Conservation (phyloP, 129 eudicot genomes). For the Calendula officinalis region DNA sequence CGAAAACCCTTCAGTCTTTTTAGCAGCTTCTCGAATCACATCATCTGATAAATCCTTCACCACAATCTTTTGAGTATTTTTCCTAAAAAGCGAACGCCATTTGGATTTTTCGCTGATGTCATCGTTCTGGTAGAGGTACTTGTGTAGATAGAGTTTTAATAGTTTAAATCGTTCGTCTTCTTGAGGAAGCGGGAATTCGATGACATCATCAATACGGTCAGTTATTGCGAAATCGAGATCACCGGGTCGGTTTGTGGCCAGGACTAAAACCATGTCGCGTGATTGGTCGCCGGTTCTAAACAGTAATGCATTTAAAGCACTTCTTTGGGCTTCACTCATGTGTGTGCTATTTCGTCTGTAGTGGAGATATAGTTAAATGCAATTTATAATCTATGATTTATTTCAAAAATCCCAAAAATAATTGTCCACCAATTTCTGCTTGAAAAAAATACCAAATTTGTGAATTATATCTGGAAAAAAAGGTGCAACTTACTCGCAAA, state of each 20-base stretch:
- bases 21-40: constrained; percentile 63
- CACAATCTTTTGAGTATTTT: constrained; percentile 49
- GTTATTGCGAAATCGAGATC: not conserved
- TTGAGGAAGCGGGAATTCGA: constrained; percentile 40
- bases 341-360: constrained; percentile 72
- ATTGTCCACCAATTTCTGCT: too few species aligned
- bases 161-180: constrained; percentile 75
- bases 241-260: constrained; percentile 26
- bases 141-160: constrained; percentile 62
- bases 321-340: constrained; percentile 92
- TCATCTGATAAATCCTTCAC: constrained; percentile 65
- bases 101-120: constrained; percentile 16
- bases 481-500: constrained; percentile 75
- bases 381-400: too few species aligned
- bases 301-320: constrained; percentile 78
- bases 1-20: constrained; percentile 70
- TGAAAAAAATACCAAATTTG: not conserved
- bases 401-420: too few species aligned
- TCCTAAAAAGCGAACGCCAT: constrained; percentile 46
- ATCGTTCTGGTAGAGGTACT: constrained; percentile 41
- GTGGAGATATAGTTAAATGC: too few species aligned
- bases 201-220: constrained; percentile 53
- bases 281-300: constrained; percentile 93
- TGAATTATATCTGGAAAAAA: too few species aligned
- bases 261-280: constrained; percentile 76